Evolutionary conservation across 371 early-diverging fungal genomes (phyloP).

Genomic region (Mucor indicus): DNA sequence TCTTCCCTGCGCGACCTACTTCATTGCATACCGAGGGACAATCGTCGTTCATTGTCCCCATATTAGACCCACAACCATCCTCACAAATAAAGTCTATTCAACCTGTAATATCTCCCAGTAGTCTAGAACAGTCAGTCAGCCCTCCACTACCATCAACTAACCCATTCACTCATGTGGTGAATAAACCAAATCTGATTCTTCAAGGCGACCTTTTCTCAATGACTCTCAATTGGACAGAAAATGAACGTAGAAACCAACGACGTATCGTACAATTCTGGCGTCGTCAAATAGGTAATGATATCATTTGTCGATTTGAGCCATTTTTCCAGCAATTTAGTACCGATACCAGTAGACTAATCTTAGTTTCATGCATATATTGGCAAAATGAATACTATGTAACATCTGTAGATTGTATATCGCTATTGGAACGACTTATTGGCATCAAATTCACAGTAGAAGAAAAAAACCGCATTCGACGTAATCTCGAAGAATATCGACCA

Average conservation of each 20-base stretch:
- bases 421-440: slow-evolving; percentile 70
- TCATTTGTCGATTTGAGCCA: slow-evolving; percentile 60
- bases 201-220: slow-evolving; percentile 64
- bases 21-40: not conserved
- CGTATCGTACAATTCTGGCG: slow-evolving; percentile 76
- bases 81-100: not conserved
- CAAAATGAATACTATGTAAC: slow-evolving; percentile 74
- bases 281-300: slow-evolving; percentile 53
- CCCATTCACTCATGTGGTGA: not conserved
- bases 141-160: not conserved
- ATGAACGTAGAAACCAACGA: slow-evolving; percentile 64
- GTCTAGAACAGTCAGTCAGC: not conserved
- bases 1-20: too few species aligned
- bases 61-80: not conserved
- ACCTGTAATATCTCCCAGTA: too few species aligned
- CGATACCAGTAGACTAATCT: slow-evolving; percentile 51
- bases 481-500: slow-evolving; percentile 80
- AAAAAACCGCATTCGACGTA: slow-evolving; percentile 82
- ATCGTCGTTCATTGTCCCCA: too few species aligned
- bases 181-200: slow-evolving; percentile 63
- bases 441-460: slow-evolving; percentile 76
- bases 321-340: slow-evolving; percentile 34
- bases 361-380: slow-evolving; percentile 84
- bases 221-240: slow-evolving; percentile 54
- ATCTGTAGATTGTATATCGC: slow-evolving; percentile 73